Evolutionary conservation across 176 grass and related monocot genomes (phyloP), one percentile per base, ranked within the genome.

Genomic region (Puya raimondii): DNA sequence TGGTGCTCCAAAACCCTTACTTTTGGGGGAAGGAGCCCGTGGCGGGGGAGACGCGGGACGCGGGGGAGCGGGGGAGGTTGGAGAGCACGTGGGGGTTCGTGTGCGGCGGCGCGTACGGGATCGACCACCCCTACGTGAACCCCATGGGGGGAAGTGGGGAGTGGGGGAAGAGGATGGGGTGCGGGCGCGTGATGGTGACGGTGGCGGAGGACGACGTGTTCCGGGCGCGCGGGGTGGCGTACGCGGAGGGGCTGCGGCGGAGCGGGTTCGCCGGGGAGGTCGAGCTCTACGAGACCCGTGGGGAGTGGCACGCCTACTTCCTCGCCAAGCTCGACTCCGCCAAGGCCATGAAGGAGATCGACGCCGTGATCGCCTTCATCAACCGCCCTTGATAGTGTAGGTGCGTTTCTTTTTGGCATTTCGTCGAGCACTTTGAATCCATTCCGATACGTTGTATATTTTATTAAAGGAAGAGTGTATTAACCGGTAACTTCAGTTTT

Each of bases 11-110:
- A 7, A 70, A 83, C 76, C 85, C 85, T 3, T 87, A 80, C 76
- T 87, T 87, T 72, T 87, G 85, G 80, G 85, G 76, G 17, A 68
- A 79, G 53, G 51, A 69, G 13, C 72, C 67, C 17, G 67, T 83
- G 50, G 72, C 68, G 10, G 48, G 66, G 6, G 80, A 85, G 66
- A 66, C 78, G 13, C 4, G 18, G 2, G 75, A 82, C 3, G 33
- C 10, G 66, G 74, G 71, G 75, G 64, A 63, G 21, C 76, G 85
- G 47, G 71, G 66, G 11, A 50, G 64, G 29, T 63, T 80, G 14
- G 85, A 83, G 80, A 63, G 70, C 12, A 74, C 76, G 29, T 86
- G 84, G 84, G n/a, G 23, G 23, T 74, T 86, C 47, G 83, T 81
- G 25, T 81, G 83, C 75, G 63, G 18, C 18, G 76, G 80, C n/a